These are phyloP conservation scores for Circinella umbellata DNA, from an alignment of 371 early-diverging fungal genomes.

Conservation along the genomic window DNA sequence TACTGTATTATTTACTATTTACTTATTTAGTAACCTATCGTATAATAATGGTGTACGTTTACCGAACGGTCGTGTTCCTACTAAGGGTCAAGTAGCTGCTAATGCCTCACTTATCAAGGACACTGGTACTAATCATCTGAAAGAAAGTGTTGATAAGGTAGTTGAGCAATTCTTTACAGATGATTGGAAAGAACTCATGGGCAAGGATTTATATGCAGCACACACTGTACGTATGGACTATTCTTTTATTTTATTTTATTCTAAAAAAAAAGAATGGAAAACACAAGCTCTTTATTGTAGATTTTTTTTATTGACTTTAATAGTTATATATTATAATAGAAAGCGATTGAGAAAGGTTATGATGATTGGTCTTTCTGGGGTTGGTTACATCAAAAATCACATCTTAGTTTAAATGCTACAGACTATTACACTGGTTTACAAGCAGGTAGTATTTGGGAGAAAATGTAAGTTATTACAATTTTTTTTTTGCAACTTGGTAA, in stretches of 20 bases:
- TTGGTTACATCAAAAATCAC: slow-evolving; percentile 37
- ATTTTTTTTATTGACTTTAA: no score
- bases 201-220: slow-evolving; percentile 31
- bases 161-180: slow-evolving; percentile 13
- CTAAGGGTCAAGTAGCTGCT: slow-evolving; percentile 20
- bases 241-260: no score
- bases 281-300: background rate
- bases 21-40: slow-evolving; percentile 21
- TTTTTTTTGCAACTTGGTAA: no score
- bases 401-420: slow-evolving; percentile 29
- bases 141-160: slow-evolving; percentile 12
- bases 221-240: slow-evolving; percentile 10
- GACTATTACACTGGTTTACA: slow-evolving; percentile 21
- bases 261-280: background rate
- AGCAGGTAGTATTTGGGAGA: no score
- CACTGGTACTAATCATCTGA: slow-evolving; percentile 6
- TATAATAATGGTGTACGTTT: slow-evolving; percentile 32
- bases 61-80: slow-evolving; percentile 34
- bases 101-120: slow-evolving; percentile 12
- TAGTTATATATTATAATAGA: background rate
- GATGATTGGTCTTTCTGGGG: slow-evolving; percentile 39
- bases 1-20: no score
- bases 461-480: no score
- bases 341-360: slow-evolving; percentile 33
- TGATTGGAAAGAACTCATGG: slow-evolving; percentile 29